Evolutionary conservation across 257 asterid genomes (phyloP).

Genomic region (Plectranthus barbatus): DNA sequence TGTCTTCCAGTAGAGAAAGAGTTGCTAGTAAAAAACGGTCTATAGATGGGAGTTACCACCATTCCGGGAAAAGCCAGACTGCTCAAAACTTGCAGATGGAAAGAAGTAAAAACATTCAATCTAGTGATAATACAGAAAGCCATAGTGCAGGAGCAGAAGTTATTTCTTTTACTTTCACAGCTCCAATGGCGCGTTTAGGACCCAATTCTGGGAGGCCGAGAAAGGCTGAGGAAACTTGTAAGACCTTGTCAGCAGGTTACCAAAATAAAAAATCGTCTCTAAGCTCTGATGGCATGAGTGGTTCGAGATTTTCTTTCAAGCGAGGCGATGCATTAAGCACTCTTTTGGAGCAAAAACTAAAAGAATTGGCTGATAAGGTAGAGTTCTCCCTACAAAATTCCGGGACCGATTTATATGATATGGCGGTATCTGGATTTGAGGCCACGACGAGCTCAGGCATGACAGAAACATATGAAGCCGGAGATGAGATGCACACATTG

Average conservation of each 20-base stretch:
- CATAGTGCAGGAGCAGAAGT: conserved; percentile 49
- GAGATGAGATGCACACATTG: conserved; percentile 29
- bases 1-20: conserved; percentile 34
- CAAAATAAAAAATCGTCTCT: conserved; percentile 30
- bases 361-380: conserved; percentile 51
- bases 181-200: conserved; percentile 58
- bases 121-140: conserved; percentile 22
- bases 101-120: conserved; percentile 29
- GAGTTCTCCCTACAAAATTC: conserved; percentile 44
- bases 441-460: conserved; percentile 17
- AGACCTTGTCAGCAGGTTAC: conserved; percentile 27
- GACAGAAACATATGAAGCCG: conserved; percentile 18
- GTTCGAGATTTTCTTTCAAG: conserved; percentile 29
- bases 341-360: conserved; percentile 75
- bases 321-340: conserved; percentile 62
- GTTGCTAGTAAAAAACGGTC: conserved; percentile 53
- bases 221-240: conserved; percentile 31
- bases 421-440: too few species aligned
- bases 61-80: conserved; percentile 33
- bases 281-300: conserved; percentile 25
- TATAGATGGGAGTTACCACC: conserved; percentile 56
- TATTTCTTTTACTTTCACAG: conserved; percentile 78
- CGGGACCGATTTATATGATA: background rate
- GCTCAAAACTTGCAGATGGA: conserved; percentile 20
- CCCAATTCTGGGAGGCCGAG: conserved; percentile 22